A percentile compares a stretch with the other conserved stretches of the same genome.
These are phyloP conservation scores for Xylaria sp. DNA, from an alignment of 2,329 filamentous ascomycete genomes.

Conservation along the genomic window DNA sequence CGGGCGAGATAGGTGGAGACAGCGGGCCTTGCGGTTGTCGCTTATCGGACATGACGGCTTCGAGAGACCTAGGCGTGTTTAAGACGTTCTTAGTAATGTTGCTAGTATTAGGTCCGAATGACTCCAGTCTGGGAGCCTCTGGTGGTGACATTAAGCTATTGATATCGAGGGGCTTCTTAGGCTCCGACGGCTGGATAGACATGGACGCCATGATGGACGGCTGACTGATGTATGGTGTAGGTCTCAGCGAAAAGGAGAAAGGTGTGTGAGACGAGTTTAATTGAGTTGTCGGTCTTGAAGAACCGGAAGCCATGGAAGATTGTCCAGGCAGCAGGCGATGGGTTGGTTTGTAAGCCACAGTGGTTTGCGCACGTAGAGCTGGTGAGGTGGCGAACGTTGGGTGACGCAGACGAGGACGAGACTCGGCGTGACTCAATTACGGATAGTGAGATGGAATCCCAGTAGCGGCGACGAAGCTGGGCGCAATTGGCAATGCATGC, in stretches of 20 bases:
- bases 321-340: conserved; percentile 30
- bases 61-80: conserved; percentile 34
- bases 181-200: conserved; percentile 25
- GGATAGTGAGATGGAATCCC: conserved; percentile 9
- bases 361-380: conserved; percentile 26
- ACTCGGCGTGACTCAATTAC: conserved; percentile 36
- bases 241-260: conserved; percentile 22
- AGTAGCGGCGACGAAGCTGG: background rate
- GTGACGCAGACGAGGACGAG: conserved; percentile 33
- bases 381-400: conserved; percentile 37
- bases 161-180: conserved; percentile 54
- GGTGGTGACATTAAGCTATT: conserved; percentile 68
- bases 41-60: conserved; percentile 36
- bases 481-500: conserved; percentile 25
- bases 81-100: background rate
- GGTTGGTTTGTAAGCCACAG: conserved; percentile 40
- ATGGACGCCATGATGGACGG: conserved; percentile 31
- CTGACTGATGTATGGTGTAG: conserved; percentile 22
- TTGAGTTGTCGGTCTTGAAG: conserved; percentile 22
- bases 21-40: conserved; percentile 48
- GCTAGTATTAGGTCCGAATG: conserved; percentile 47
- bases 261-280: background rate
- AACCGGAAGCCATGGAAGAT: conserved; percentile 29
- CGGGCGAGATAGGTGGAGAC: conserved; percentile 65
- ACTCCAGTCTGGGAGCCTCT: conserved; percentile 59